Conservation (phyloP, 2,329 filamentous ascomycete species). For the Xylaria sp. region DNA sequence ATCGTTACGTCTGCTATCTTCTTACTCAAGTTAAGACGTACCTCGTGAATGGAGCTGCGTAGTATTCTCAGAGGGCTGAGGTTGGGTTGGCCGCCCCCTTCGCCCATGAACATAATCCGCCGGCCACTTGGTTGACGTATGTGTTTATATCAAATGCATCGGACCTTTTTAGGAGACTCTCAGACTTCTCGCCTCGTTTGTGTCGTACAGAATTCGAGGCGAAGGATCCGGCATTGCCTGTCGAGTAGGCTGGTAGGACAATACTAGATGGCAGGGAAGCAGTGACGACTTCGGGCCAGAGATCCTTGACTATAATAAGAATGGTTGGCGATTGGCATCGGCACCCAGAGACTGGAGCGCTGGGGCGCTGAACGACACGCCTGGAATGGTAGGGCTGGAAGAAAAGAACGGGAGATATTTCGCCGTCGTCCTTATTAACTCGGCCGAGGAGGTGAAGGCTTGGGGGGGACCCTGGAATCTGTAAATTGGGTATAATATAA, state of each 20-base stretch:
- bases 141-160: background rate
- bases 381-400: conserved; percentile 6
- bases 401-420: conserved; percentile 22
- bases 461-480: conserved; percentile 15
- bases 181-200: background rate
- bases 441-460: conserved; percentile 5
- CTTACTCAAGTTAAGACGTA: background rate
- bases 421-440: conserved; percentile 18
- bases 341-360: conserved; percentile 3
- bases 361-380: background rate
- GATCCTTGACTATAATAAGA: conserved; percentile 8
- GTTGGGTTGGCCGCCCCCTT: background rate
- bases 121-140: background rate
- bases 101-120: background rate
- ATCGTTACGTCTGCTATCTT: background rate
- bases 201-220: conserved; percentile 12
- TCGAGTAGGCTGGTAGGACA: conserved; percentile 8
- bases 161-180: conserved; percentile 3
- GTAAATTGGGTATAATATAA: background rate
- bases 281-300: conserved; percentile 21
- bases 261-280: conserved; percentile 12
- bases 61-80: no score
- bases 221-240: conserved; percentile 17
- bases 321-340: conserved; percentile 12
- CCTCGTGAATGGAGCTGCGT: background rate